A percentile compares a stretch with the other conserved stretches of the same genome.
Evolutionary conservation across 208 protist species (phyloP).

Genomic region (Leishmania aethiopica): DNA sequence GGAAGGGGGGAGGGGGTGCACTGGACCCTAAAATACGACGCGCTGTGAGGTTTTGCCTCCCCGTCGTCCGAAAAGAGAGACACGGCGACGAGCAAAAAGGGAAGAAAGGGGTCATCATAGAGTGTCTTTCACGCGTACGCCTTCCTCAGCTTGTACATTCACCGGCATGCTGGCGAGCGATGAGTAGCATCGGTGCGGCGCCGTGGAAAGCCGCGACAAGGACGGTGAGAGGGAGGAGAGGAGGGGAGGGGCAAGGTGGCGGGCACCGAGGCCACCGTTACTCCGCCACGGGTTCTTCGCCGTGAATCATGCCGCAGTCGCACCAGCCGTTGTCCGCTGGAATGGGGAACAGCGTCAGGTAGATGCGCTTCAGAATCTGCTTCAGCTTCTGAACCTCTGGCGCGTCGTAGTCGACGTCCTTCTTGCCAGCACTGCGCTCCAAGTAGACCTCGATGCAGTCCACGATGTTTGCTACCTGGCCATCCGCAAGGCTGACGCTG

Average conservation of each 20-base stretch:
- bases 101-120: neutral
- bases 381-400: slow-evolving; percentile 75
- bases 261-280: slow-evolving; percentile 5
- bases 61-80: neutral
- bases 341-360: slow-evolving; percentile 91
- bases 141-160: neutral
- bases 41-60: neutral
- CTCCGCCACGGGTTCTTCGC: slow-evolving; percentile 49
- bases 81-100: neutral
- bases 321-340: slow-evolving; percentile 91
- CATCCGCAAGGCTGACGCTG: slow-evolving; percentile 66
- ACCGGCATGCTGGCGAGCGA: neutral
- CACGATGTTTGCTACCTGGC: slow-evolving; percentile 64
- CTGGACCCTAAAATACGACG: neutral
- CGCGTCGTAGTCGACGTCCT: slow-evolving; percentile 49
- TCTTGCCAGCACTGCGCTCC: slow-evolving; percentile 46
- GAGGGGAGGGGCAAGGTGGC: neutral
- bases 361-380: slow-evolving; percentile 85
- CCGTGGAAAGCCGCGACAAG: neutral
- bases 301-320: slow-evolving; percentile 89
- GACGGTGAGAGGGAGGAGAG: neutral
- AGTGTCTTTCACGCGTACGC: neutral
- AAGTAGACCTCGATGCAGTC: slow-evolving; percentile 91
- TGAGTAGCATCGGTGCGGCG: neutral
- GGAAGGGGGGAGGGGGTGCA: neutral